Percentiles rank a stretch among this genome's conserved stretches.
Conservation (phyloP, 805 yeast species). For the Ogataea ganodermae region DNA sequence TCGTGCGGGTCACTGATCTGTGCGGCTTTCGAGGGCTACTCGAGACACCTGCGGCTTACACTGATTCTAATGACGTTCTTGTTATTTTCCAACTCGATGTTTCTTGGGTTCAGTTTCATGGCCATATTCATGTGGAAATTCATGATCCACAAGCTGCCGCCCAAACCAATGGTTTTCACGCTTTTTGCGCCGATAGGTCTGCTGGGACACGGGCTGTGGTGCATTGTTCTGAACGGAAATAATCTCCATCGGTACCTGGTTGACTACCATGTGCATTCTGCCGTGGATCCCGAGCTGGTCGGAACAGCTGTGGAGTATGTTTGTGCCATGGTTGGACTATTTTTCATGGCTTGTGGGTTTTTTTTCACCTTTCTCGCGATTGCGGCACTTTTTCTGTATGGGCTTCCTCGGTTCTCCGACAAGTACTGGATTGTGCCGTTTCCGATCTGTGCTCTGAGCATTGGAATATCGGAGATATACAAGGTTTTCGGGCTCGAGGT, state of each 20-base stretch:
- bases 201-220: slow-evolving; percentile 81
- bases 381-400: slow-evolving; percentile 33
- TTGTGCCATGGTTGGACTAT: slow-evolving; percentile 16
- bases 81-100: slow-evolving; percentile 72
- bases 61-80: slow-evolving; percentile 57
- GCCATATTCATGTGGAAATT: slow-evolving; percentile 62
- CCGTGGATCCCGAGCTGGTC: slow-evolving; percentile 6
- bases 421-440: slow-evolving; percentile 82
- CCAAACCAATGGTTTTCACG: slow-evolving; percentile 53
- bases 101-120: slow-evolving; percentile 56
- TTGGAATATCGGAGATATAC: slow-evolving; percentile 57
- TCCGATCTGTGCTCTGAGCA: slow-evolving; percentile 78
- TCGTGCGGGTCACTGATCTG: slow-evolving; percentile 62
- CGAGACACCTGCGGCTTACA: slow-evolving; percentile 44
- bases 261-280: slow-evolving; percentile 10
- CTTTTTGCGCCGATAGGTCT: slow-evolving; percentile 77
- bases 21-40: slow-evolving; percentile 40
- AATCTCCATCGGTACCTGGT: slow-evolving; percentile 20
- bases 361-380: slow-evolving; percentile 46
- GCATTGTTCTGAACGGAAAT: slow-evolving; percentile 46
- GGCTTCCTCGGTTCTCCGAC: slow-evolving; percentile 40
- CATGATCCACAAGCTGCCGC: slow-evolving; percentile 57
- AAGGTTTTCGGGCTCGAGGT: slow-evolving; percentile 46
- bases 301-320: slow-evolving; percentile 17
- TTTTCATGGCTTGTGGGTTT: slow-evolving; percentile 25